phyloP scores from a whole-genome alignment of 1,284 basidiomycete species.

The Cystobasidium slooffiae region DNA sequence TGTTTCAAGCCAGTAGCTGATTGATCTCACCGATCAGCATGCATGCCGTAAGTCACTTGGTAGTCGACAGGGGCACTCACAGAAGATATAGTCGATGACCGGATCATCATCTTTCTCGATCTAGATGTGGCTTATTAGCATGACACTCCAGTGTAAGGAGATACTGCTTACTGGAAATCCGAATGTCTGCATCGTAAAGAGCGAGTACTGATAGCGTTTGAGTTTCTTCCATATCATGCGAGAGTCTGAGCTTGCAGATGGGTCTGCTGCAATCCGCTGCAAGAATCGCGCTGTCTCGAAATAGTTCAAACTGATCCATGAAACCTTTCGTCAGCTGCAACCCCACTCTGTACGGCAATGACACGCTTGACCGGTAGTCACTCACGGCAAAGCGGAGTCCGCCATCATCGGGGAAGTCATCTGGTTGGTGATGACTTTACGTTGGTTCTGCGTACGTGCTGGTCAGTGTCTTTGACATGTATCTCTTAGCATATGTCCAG shows the following conservation, averaged over 20 bases:
- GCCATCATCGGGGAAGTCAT: constrained; percentile 13
- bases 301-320: background rate
- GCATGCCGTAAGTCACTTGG: too few species aligned
- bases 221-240: constrained; percentile 2
- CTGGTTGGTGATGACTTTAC: constrained; percentile 17
- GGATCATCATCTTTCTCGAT: constrained; percentile 16
- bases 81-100: constrained; percentile 17
- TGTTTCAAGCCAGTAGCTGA: constrained; percentile 13
- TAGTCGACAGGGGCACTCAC: background rate
- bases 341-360: background rate
- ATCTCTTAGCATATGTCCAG: background rate
- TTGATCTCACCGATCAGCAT: background rate
- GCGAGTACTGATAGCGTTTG: constrained; percentile 17
- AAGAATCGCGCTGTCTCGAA: constrained; percentile 18
- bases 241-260: background rate
- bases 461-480: background rate
- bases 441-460: background rate
- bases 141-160: background rate
- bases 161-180: background rate
- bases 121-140: background rate
- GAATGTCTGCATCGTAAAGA: constrained; percentile 16
- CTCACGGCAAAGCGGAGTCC: constrained; percentile 12
- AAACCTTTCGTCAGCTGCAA: background rate
- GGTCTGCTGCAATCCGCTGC: background rate
- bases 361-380: background rate